Evolutionary conservation across 768 basidiomycete genomes (phyloP), one percentile per base, ranked within the genome.

Genomic region (Agaricus subrufescens): DNA sequence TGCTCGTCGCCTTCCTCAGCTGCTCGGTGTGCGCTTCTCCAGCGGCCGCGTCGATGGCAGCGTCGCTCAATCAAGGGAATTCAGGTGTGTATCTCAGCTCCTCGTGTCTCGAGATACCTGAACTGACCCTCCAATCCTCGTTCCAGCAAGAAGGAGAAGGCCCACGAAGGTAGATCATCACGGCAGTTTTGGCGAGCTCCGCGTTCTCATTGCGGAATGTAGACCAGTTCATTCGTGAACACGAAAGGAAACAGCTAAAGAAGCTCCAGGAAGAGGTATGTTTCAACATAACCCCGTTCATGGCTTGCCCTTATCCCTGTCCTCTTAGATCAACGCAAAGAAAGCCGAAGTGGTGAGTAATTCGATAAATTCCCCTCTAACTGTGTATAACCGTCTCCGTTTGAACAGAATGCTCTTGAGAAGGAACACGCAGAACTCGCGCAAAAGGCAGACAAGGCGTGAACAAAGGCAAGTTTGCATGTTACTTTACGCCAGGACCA

Each of bases 71-170:
- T 83, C 81, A 54, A 79, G 69, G 66, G 82, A 76, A 50, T 89
- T 89, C 72, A 77, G 75, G 87, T 86, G 51, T n/a, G 70, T 67
- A 30, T 40, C 15, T 14, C 40, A 11, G 46, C 43, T 26, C 58
- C 54, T 58, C 59, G 57, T 60, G 63, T 50, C 14, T 26, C 30
- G 14, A 19, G 52, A 46, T 19, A 62, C 71, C 53, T 58, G 42
- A 34, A 39, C n/a, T 10, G 23, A 46, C 15, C 19, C 12, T 2
- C 40, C 40, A 29, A 10, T 25, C n/a, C 23, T 25, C 11, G 56
- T 43, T 67, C 38, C 67, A 90, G 88, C 63, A 82, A 83, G 70
- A 89, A 82, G 69, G 88, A 89, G 68, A 84, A 79, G 65, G 88
- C 87, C 19, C 80, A 87, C 50, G 88, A 90, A 56, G 66, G 69